Evolutionary conservation across 2,329 filamentous ascomycete genomes (phyloP).

Genomic region (Pezicula neosporulosa): DNA sequence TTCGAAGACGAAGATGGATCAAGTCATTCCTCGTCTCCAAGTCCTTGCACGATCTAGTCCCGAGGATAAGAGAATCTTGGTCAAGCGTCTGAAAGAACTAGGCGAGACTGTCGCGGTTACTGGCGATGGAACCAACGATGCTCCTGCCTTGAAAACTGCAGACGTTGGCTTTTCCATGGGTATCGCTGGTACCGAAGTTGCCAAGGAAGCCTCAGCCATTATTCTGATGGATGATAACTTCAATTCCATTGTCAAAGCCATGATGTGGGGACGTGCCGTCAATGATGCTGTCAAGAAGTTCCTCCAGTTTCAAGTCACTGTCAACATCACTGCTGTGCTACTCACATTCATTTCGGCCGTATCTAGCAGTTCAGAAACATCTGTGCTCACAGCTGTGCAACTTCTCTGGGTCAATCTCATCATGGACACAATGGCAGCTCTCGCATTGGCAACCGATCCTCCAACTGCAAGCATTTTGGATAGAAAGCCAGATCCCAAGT

Average conservation of each 20-base stretch:
- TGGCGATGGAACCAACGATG: slow-evolving; percentile 65
- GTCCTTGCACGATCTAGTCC: slow-evolving; percentile 67
- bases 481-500: slow-evolving; percentile 72
- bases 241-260: slow-evolving; percentile 57
- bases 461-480: slow-evolving; percentile 66
- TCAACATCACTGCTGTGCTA: slow-evolving; percentile 79
- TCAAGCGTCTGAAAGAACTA: slow-evolving; percentile 60
- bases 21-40: slow-evolving; percentile 58
- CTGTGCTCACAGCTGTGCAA: slow-evolving; percentile 75
- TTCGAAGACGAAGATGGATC: slow-evolving; percentile 54
- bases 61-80: slow-evolving; percentile 65
- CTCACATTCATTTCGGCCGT: slow-evolving; percentile 76
- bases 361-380: slow-evolving; percentile 56
- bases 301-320: slow-evolving; percentile 59
- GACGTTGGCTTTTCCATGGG: slow-evolving; percentile 69
- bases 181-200: slow-evolving; percentile 61
- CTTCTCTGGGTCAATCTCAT: slow-evolving; percentile 82
- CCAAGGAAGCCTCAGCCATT: slow-evolving; percentile 59
- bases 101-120: slow-evolving; percentile 66
- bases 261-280: slow-evolving; percentile 59
- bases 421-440: slow-evolving; percentile 79
- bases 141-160: slow-evolving; percentile 61
- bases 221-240: slow-evolving; percentile 63
- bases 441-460: slow-evolving; percentile 74
- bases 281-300: slow-evolving; percentile 53